phyloP scores from a whole-genome alignment of 495 filamentous ascomycete species.

The Tuber indicum region DNA sequence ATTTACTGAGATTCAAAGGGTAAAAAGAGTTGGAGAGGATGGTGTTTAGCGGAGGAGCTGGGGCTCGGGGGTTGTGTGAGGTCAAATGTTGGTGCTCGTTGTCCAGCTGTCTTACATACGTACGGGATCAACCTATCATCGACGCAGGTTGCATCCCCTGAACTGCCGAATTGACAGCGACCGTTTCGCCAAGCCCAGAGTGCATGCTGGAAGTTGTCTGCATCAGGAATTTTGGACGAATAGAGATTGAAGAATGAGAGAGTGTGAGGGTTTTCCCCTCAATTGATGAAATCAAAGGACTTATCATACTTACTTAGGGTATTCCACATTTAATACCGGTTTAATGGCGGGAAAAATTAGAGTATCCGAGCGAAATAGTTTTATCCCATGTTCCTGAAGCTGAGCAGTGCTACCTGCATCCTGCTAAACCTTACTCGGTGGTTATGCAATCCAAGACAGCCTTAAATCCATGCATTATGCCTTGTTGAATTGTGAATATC shows the following conservation, averaged over 20 bases:
- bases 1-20: neutral
- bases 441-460: neutral
- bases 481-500: neutral
- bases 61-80: neutral
- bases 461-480: neutral
- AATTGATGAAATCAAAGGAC: neutral
- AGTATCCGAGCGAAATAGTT: neutral
- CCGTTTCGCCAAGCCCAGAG: neutral
- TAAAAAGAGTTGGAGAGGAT: neutral
- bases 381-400: neutral
- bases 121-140: neutral
- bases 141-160: neutral
- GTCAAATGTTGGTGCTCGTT: conserved; percentile 1
- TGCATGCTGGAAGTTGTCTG: neutral
- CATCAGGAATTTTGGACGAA: neutral
- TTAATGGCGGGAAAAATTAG: neutral
- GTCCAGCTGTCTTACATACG: conserved; percentile 3
- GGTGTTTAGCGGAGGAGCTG: neutral
- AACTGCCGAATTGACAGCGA: neutral
- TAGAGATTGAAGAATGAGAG: neutral
- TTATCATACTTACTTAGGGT: no score
- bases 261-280: neutral
- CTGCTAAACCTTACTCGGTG: neutral
- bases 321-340: neutral
- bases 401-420: neutral